Percentiles rank a stretch among this genome's conserved stretches.
Conservation (phyloP, 225 moss, liverwort and hornwort genomes). For the Pseudisothecium myosuroides region DNA sequence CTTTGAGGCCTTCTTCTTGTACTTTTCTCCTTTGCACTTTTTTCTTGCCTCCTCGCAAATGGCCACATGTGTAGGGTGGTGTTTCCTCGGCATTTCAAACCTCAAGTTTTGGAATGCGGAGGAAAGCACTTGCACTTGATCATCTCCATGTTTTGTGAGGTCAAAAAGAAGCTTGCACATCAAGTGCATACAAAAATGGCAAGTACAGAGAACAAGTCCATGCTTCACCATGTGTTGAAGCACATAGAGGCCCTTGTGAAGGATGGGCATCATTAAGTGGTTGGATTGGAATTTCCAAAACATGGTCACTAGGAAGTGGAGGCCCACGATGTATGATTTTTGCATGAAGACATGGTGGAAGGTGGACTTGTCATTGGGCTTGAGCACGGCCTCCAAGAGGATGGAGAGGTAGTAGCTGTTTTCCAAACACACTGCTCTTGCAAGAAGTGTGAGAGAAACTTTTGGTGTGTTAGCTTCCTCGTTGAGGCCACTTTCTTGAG, state of each 20-base stretch:
- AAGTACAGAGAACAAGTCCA: background rate
- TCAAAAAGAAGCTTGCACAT: background rate
- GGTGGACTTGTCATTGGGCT: background rate
- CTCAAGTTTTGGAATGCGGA: background rate
- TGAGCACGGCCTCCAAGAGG: background rate
- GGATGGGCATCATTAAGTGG: no score
- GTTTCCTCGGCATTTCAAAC: background rate
- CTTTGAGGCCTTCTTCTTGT: no score
- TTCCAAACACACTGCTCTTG: rapidly evolving
- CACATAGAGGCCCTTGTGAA: rapidly evolving
- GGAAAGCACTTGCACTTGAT: background rate
- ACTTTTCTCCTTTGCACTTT: rapidly evolving
- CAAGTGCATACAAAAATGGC: rapidly evolving
- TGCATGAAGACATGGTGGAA: background rate
- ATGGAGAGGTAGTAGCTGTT: rapidly evolving
- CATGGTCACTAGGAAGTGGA: background rate
- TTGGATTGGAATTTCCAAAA: background rate
- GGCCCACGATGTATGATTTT: rapidly evolving
- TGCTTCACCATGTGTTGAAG: background rate
- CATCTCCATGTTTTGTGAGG: background rate
- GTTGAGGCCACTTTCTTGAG: background rate
- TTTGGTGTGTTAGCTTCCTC: background rate
- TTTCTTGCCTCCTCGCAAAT: background rate
- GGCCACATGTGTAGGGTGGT: background rate
- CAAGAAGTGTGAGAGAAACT: background rate